Evolutionary conservation across 148 eudicot species (phyloP).

Genomic region (Camellia lanceoleosa): DNA sequence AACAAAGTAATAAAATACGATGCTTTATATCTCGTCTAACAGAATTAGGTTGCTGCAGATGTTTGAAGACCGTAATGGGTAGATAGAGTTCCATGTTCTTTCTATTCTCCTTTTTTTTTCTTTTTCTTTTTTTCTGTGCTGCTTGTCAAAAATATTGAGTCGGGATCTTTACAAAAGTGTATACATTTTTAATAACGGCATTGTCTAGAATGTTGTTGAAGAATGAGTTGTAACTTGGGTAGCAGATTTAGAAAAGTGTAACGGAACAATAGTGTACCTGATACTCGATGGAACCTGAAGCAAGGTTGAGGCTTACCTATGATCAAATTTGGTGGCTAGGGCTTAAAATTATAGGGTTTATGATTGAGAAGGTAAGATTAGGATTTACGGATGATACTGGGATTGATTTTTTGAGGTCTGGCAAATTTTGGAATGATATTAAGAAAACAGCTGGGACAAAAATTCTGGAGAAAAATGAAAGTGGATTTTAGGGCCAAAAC

Average conservation of each 20-base stretch:
- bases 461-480: too few relatives aligned
- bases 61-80: background rate
- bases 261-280: background rate
- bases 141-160: too few relatives aligned
- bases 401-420: too few relatives aligned
- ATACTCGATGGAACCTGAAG: background rate
- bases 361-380: background rate
- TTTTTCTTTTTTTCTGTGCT: background rate
- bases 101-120: background rate
- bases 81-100: background rate
- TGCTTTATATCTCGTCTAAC: background rate
- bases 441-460: too few relatives aligned
- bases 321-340: background rate
- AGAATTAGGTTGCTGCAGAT: background rate
- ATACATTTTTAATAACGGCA: background rate
- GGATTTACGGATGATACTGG: background rate
- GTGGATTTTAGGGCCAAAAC: too few relatives aligned
- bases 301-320: background rate
- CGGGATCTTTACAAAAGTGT: background rate
- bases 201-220: too few relatives aligned
- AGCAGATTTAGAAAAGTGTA: background rate
- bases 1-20: too few relatives aligned
- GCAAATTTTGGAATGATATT: too few relatives aligned
- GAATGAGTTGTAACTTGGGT: background rate
- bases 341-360: too few relatives aligned